A percentile compares a stretch with the other conserved stretches of the same genome.
Conservation (phyloP, 73 alveolate species). For the Stentor roeselii region DNA sequence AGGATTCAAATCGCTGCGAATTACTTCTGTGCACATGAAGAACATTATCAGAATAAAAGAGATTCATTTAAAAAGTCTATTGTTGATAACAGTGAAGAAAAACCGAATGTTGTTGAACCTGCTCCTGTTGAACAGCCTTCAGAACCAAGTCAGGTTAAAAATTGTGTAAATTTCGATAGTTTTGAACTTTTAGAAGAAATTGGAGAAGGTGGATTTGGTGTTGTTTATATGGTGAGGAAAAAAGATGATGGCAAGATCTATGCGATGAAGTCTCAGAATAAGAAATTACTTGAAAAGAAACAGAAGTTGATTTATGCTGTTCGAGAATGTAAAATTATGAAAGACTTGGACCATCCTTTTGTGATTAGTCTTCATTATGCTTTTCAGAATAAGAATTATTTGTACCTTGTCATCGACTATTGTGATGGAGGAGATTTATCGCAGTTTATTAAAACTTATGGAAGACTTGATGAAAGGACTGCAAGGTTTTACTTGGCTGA, state of each 20-base stretch:
- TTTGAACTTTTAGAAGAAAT: constrained; percentile 9
- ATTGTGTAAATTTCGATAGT: constrained; percentile 26
- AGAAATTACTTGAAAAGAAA: constrained; percentile 9
- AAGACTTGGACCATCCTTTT: constrained; percentile 49
- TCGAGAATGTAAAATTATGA: constrained; percentile 36
- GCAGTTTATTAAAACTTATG: constrained; percentile 34
- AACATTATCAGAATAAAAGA: background rate
- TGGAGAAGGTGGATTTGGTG: constrained; percentile 43
- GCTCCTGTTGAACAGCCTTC: constrained; percentile 7
- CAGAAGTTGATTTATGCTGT: constrained; percentile 33
- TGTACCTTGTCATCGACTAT: constrained; percentile 55
- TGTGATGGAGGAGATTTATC: constrained; percentile 69
- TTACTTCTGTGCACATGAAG: constrained; percentile 2
- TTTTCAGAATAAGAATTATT: constrained; percentile 47
- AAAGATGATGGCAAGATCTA: constrained; percentile 19
- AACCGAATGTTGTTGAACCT: constrained; percentile 11
- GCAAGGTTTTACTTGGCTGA: constrained; percentile 60
- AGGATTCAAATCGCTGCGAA: constrained; percentile 24
- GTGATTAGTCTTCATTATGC: constrained; percentile 41
- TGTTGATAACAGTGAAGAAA: constrained; percentile 18
- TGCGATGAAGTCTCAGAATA: constrained; percentile 36
- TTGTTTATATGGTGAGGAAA: constrained; percentile 29
- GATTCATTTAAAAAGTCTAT: constrained; percentile 7
- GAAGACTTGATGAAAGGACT: constrained; percentile 44
- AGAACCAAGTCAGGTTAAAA: constrained; percentile 8